These are phyloP conservation scores for Sodiomyces alkalinus DNA, from an alignment of 2,329 filamentous ascomycete genomes.

Conservation along the genomic window DNA sequence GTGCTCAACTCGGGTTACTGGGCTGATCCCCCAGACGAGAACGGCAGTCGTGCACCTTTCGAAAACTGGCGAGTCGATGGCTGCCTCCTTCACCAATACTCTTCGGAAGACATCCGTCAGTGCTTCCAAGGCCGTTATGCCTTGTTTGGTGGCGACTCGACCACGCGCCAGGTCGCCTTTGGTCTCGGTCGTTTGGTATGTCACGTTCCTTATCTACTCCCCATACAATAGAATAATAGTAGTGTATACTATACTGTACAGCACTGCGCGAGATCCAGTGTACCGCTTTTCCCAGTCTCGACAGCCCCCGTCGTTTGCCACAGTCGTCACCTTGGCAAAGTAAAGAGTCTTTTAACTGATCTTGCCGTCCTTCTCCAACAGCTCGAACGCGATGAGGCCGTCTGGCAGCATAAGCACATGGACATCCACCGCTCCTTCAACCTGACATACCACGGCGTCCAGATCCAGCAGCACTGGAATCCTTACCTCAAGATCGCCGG, in stretches of 20 bases:
- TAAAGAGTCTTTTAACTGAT: no score
- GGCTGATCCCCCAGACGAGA: conserved; percentile 18
- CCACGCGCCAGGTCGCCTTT: conserved; percentile 44
- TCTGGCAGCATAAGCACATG: neutral
- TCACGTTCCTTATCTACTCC: conserved; percentile 9
- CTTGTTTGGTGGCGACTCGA: conserved; percentile 45
- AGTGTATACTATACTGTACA: no score
- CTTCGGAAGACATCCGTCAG: conserved; percentile 29
- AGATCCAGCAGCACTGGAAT: conserved; percentile 44
- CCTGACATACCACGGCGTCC: conserved; percentile 27
- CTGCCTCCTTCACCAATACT: conserved; percentile 43
- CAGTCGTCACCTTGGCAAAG: neutral
- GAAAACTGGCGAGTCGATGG: conserved; percentile 42
- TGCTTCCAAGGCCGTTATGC: conserved; percentile 36
- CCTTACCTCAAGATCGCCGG: conserved; percentile 28
- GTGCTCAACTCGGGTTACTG: conserved; percentile 36
- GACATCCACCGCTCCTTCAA: conserved; percentile 7
- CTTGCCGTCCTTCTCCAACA: neutral
- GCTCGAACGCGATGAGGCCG: conserved; percentile 1
- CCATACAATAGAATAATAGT: no score
- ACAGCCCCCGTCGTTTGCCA: no score
- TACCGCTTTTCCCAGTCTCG: no score
- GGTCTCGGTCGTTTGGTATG: conserved; percentile 19
- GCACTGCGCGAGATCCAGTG: no score
- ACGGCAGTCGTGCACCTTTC: conserved; percentile 16